A percentile compares a stretch with the other conserved stretches of the same genome.
phyloP scores from a whole-genome alignment of 352 stramenopile species.

The Phytophthora idaei region DNA sequence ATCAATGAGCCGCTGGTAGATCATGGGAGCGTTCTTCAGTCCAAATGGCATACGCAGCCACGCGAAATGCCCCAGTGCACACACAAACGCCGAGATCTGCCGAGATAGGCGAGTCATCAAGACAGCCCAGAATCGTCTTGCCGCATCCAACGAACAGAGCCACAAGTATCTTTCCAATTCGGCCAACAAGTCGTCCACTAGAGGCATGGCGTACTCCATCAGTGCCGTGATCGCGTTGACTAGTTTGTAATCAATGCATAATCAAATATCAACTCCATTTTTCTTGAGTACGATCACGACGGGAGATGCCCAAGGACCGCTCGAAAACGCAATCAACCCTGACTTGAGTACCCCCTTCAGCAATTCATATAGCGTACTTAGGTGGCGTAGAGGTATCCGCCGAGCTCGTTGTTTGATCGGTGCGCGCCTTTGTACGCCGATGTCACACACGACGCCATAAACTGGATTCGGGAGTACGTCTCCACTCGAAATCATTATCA shows the following conservation, averaged over 20 bases:
- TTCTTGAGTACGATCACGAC: no score
- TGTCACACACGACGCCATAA: background rate
- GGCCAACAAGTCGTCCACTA: background rate
- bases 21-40: background rate
- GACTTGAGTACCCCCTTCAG: no score
- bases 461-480: no score
- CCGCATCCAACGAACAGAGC: conserved; percentile 1
- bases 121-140: background rate
- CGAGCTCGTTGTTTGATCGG: background rate
- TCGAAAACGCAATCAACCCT: background rate
- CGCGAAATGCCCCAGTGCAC: background rate
- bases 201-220: conserved; percentile 2
- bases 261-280: background rate
- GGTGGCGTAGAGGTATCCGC: background rate
- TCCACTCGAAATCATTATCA: no score
- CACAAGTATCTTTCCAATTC: background rate
- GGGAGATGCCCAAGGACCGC: no score
- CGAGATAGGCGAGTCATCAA: conserved; percentile 4
- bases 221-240: background rate
- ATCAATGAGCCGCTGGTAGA: background rate
- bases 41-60: background rate
- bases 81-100: background rate
- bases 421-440: background rate
- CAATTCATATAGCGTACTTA: no score
- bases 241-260: conserved; percentile 3